Evolutionary conservation across 148 eudicot species (phyloP), one percentile per base, ranked within the genome.

Genomic region (Simmondsia chinensis): DNA sequence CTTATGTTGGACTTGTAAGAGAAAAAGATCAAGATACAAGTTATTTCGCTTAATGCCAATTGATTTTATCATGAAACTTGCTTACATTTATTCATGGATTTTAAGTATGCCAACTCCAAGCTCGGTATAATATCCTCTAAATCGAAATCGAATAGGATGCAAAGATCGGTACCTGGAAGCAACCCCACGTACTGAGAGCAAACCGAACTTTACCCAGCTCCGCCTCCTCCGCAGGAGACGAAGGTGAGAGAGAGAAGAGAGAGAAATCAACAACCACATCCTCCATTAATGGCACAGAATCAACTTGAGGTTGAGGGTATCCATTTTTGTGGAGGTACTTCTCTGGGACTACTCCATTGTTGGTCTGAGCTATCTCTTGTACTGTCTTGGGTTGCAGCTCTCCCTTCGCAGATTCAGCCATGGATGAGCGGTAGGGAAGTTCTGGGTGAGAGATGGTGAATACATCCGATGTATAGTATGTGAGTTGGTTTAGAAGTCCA

Each of bases 171-270:
- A 65, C 65, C 71, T 59, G 60, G n/a, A 59, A 65, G 44, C 71
- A 65, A 28, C 71, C 71, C 65, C 65, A 65, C 14, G 56, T 21
- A 26, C 21, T 59, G 24, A 66, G 65, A 41, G 54, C 49, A 17
- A 17, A 46, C 27, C 28, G 46, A 36, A 66, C 65, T 39, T 66
- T 59, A 9, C 20, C 34, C 35, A 59, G 43, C 36, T 59, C 65
- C 33, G 6, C 2, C 9, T 37, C 24, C 15, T 39, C 34, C 28
- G 16, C 41, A 15, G 46, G 8, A 8, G 54, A 24, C 5, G 46
- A 9, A 9, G 63, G 16, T 4, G 64, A 20, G 18, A 56, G 20
- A 30, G 38, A 47, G 17, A 66, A 56, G 25, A 52, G 56, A 34
- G 60, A 54, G 25, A 59, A 39, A 31, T 66, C 65, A 3, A 66